A percentile compares a stretch with the other conserved stretches of the same genome.
These are phyloP conservation scores for Penicillium waksmanii DNA, from an alignment of 495 filamentous ascomycete species.

Conservation along the genomic window DNA sequence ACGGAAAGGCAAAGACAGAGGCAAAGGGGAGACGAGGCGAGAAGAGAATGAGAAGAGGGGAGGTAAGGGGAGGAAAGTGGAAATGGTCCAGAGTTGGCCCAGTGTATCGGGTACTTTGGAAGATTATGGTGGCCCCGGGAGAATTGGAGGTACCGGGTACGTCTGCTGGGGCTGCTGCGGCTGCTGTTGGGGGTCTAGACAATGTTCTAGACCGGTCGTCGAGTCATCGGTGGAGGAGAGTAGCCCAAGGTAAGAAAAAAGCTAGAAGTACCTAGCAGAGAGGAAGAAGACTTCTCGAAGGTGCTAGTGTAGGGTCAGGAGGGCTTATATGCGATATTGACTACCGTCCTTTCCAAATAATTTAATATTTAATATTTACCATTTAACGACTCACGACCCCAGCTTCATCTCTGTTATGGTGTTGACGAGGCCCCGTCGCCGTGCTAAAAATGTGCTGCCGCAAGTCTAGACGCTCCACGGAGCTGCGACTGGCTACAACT, in stretches of 20 bases:
- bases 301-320: background rate
- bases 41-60: constrained; percentile 10
- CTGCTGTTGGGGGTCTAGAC: constrained; percentile 13
- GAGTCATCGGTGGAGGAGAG: constrained; percentile 28
- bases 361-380: background rate
- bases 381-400: background rate
- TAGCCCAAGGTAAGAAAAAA: too few species aligned
- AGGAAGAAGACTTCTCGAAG: background rate
- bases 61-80: constrained; percentile 9
- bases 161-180: background rate
- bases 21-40: constrained; percentile 14
- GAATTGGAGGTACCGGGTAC: constrained; percentile 27
- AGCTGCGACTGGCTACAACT: constrained; percentile 8
- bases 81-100: background rate
- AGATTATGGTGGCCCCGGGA: background rate
- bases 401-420: constrained; percentile 1
- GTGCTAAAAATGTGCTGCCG: constrained; percentile 18
- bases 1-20: constrained; percentile 12
- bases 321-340: background rate
- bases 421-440: constrained; percentile 5
- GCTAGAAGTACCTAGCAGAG: background rate
- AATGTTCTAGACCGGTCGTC: constrained; percentile 36
- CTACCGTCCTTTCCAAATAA: background rate
- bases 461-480: constrained; percentile 25
- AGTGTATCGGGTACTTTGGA: background rate